Base-by-base conservation (phyloP, 129 eudicot genomes). In the Ambrosia artemisiifolia region DNA sequence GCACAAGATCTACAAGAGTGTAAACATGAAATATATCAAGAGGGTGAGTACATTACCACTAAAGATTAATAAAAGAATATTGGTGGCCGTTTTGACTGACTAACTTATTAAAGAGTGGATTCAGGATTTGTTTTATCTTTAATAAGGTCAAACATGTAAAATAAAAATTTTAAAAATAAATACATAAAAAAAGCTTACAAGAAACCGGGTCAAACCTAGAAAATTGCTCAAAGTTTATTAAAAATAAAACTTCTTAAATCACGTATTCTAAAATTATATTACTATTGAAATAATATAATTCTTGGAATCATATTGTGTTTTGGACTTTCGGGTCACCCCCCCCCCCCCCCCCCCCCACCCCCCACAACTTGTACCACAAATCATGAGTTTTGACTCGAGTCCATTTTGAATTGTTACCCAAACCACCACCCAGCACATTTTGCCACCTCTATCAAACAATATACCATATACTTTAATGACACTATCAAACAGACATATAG, bases 1-100 rank as follows among this genome's bases (percentile, higher is more conserved):
- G 79, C 95, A 94, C 33, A 94, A 78, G 67, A 94, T 88, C 98
- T 94, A 85, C 80, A 72, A 43, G 62, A 24, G 63, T 18, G 19
- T 46, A 46, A 44, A 18, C 54, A 70, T 34, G 42, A 28, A 4
- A 54, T 73, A 50, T 38, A 57, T 47, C 51, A 49, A 56, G 20
- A 17, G 24, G 49, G 42, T 1, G 5, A 40, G 67, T 11, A 3
- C 8, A 11, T 30, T 19, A 53, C 18, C 3, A 3, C 12, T 20
- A 64, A n/a, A 53, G 10, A 24, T 18, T 11, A 18, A 32, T 14
- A 44, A 48, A 53, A 14, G 11, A 57, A 40, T 19, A 42, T 8
- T 4, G 43, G 42, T 14, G 43, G 9, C 19, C 10, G 1, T 32
- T 60, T 18, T 30, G 18, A 60, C 18, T 13, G 17, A 32, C 33